Evolutionary conservation across 208 protist species (phyloP).

Genomic region (Histomonas meleagridis): DNA sequence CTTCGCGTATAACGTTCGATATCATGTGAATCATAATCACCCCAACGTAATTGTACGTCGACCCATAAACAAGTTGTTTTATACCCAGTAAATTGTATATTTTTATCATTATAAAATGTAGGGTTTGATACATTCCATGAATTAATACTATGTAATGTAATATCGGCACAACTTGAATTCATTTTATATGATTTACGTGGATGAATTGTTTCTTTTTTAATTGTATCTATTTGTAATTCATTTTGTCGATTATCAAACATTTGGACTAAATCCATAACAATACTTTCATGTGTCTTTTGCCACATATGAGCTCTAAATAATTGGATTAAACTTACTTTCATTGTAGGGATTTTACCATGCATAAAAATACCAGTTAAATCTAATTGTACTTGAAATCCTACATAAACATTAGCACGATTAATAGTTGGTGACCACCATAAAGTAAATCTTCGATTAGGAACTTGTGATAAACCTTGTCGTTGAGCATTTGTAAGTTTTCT

Average conservation of each 20-base stretch:
- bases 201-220: slow-evolving; percentile 95
- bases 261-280: slow-evolving; percentile 83
- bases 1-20: slow-evolving; percentile 94
- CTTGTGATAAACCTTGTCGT: slow-evolving; percentile 97
- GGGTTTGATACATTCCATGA: slow-evolving; percentile 85
- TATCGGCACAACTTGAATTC: slow-evolving; percentile 75
- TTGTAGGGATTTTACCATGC: slow-evolving; percentile 99
- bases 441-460: slow-evolving; percentile 99
- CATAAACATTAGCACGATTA: slow-evolving; percentile 99
- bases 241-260: slow-evolving; percentile 87
- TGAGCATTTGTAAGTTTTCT: slow-evolving; percentile 99
- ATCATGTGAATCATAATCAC: slow-evolving; percentile 97
- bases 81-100: slow-evolving; percentile 61
- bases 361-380: slow-evolving; percentile 99
- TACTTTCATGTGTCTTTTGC: slow-evolving; percentile 97
- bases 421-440: slow-evolving; percentile 99
- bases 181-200: slow-evolving; percentile 95
- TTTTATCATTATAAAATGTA: slow-evolving; percentile 71
- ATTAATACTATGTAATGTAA: slow-evolving; percentile 59
- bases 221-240: slow-evolving; percentile 87
- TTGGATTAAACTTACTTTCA: slow-evolving; percentile 99
- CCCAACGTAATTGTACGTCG: slow-evolving; percentile 98
- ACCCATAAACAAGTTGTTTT: slow-evolving; percentile 95
- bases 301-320: slow-evolving; percentile 99
- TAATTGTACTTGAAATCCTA: slow-evolving; percentile 99